phyloP scores from a whole-genome alignment of 1,284 basidiomycete genomes.

The Ganoderma leucocontextum region DNA sequence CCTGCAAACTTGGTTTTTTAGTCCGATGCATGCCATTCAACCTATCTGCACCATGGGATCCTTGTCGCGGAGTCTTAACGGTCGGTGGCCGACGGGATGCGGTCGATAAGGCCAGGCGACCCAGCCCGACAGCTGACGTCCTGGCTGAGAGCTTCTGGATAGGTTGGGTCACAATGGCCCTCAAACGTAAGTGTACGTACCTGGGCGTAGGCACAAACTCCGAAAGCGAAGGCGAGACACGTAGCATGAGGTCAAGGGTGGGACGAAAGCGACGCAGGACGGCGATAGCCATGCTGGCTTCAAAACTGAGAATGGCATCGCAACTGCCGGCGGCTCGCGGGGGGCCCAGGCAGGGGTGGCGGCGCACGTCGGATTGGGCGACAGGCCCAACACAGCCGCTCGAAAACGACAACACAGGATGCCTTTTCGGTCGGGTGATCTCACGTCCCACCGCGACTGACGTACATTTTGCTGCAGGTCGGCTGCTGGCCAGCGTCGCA shows the following conservation, averaged over 20 bases:
- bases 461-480: neutral
- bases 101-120: neutral
- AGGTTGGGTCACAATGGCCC: neutral
- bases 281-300: neutral
- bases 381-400: constrained; percentile 4
- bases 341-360: neutral
- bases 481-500: constrained; percentile 3
- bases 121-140: neutral
- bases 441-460: constrained; percentile 9
- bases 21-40: neutral
- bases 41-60: neutral
- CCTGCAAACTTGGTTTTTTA: neutral
- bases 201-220: neutral
- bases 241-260: neutral
- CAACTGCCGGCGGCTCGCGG: constrained; percentile 12
- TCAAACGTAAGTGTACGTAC: neutral
- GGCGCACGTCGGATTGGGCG: constrained; percentile 9
- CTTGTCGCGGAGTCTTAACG: neutral
- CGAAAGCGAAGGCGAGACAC: constrained; percentile 1
- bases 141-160: neutral
- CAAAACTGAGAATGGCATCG: constrained; percentile 13
- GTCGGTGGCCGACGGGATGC: neutral
- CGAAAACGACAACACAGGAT: constrained; percentile 9
- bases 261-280: neutral
- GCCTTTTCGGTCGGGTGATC: constrained; percentile 12